Base-by-base conservation (phyloP, 352 stramenopile genomes). In the Phytophthora nicotianae region DNA sequence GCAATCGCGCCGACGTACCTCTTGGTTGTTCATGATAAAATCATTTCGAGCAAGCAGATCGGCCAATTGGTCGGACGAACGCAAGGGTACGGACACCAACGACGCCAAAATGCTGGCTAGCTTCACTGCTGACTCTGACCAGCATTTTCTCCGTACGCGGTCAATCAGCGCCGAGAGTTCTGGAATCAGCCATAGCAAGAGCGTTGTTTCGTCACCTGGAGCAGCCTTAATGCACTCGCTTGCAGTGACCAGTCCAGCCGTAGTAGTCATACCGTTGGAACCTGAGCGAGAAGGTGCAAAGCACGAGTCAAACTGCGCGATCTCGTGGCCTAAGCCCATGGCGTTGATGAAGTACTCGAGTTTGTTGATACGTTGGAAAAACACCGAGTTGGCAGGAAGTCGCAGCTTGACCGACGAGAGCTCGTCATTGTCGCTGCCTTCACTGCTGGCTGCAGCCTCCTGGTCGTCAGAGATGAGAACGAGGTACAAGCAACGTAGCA, bases 311-410 rank as follows among this genome's bases (percentile, higher is more conserved):
- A 86, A 88, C 58, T 90, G 81, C 32, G 81, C 77, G 19, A 77
- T 77, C 21, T 93, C 85, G 19, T 87, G 79, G 3, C 81, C 83
- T 13, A 95, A 65, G 7, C 81, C 78, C 80, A 95, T 89, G 0
- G 81, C 75, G 43, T 95, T 87, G 23, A 92, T 80, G 60, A 92
- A 95, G 62, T 95, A 93, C 59, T 93, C 86, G 3, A 95, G 70
- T 59, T 93, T 92, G 68, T 90, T 90, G 43, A 94, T 83, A 10
- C 79, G 79, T 16, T 79, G 73, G 35, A 89, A 83, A 69, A 92
- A 94, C 13, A 90, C 75, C 16, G 74, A 83, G 45, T 87, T 81
- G 33, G 58, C 70, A 47, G 76, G 73, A 65, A 86, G 58, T 13
- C 66, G 74, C 29, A 84, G 65, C 50, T 86, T 65, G 7, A 65